Evolutionary conservation across 306 rosid genomes (phyloP), one percentile per base, ranked within the genome.

Genomic region (Alnus glutinosa): DNA sequence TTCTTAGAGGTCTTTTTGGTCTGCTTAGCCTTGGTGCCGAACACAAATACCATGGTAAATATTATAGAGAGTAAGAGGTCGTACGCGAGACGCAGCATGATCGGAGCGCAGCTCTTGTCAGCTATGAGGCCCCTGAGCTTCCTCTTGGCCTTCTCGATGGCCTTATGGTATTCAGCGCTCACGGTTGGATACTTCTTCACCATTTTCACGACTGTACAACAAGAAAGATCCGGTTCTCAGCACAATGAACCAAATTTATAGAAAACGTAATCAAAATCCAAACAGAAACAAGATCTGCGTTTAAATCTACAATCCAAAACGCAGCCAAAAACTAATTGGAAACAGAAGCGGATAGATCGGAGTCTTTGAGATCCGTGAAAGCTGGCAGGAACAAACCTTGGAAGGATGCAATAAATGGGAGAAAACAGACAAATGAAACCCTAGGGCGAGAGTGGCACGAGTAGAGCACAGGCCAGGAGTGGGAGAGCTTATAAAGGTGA

Each of bases 91-190:
- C 99, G 99, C 72, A 95, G 93, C 18, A 95, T 93, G 19, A 95
- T 73, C 75, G 99, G 97, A 72, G 98, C 99, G 50, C 97, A 91
- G 71, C 79, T 85, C 91, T 95, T 95, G 81, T 95, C 99, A 14
- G 99, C 98, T 47, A 95, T 90, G 52, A 95, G 44, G 1, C 99
- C 97, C 54, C 98, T 91, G 68, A 95, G 99, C 88, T 90, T 95
- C 85, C 61, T 93, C 93, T 59, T 95, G 12, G 99, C 98, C 89
- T 95, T 95, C 63, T 90, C 94, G 62, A 91, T 73, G 66, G 96
- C 93, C 84, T 90, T 85, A 75, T 76, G 83, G 88, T 95, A 93
- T 71, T 95, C 98, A 4, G 88, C 78, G 71, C 88, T 93, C 9
- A 95, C 99, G 50, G 83, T 69, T n/a, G 99, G 99, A 87, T 93